phyloP scores from a whole-genome alignment of 176 grass and related monocot genomes.

The Zoysia japonica region DNA sequence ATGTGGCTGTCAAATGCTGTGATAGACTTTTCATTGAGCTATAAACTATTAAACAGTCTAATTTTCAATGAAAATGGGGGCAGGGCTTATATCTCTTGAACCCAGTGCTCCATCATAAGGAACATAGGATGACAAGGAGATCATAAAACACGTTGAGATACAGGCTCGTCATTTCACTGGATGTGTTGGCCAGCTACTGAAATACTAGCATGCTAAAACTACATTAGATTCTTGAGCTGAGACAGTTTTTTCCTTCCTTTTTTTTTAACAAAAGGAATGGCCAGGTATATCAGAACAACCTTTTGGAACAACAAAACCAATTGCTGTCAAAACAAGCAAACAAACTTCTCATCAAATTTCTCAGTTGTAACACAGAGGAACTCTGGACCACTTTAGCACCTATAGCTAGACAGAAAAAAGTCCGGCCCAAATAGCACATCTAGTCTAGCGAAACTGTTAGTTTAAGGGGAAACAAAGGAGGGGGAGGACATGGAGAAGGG shows the following conservation, averaged over 20 bases:
- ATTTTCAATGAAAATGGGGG: background rate
- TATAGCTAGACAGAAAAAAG: background rate
- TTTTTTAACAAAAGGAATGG: background rate
- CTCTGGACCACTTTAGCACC: background rate
- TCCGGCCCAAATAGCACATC: background rate
- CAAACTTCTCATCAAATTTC: background rate
- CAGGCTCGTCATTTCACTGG: background rate
- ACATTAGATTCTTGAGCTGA: background rate
- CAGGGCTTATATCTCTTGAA: background rate
- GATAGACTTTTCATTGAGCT: background rate
- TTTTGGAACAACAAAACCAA: background rate
- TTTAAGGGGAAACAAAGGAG: background rate
- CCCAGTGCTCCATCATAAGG: background rate
- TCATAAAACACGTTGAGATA: background rate
- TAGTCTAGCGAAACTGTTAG: background rate
- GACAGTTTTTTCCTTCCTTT: background rate
- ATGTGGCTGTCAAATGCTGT: background rate
- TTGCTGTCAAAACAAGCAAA: background rate
- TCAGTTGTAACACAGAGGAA: background rate
- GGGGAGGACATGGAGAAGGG: background rate
- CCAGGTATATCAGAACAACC: background rate
- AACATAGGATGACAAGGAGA: background rate
- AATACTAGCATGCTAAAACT: conserved; percentile 1
- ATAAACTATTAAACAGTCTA: background rate
- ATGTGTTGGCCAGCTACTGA: background rate